These are phyloP conservation scores for Geotrichum europaeum DNA, from an alignment of 1,139 yeast species.

Conservation along the genomic window DNA sequence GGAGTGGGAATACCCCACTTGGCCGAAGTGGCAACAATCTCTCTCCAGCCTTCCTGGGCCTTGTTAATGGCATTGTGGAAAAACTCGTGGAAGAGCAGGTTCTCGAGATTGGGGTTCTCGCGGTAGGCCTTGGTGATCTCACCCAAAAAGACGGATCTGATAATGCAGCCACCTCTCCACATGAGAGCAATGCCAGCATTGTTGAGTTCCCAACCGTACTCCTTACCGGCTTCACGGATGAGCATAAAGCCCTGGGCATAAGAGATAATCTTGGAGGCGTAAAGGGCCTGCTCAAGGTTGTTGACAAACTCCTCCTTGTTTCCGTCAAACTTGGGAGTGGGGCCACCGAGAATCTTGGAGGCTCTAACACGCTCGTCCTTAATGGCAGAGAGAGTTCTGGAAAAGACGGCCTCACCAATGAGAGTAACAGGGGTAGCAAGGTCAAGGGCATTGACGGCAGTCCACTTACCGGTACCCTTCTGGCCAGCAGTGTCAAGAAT, in stretches of 20 bases:
- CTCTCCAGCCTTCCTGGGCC: slow-evolving; percentile 97
- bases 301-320: slow-evolving; percentile 83
- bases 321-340: slow-evolving; percentile 57
- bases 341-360: slow-evolving; percentile 71
- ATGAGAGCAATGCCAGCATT: slow-evolving; percentile 96
- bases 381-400: slow-evolving; percentile 92
- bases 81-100: slow-evolving; percentile 92
- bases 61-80: slow-evolving; percentile 83
- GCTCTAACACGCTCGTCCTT: slow-evolving; percentile 89
- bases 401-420: slow-evolving; percentile 97
- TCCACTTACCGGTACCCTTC: slow-evolving; percentile 99
- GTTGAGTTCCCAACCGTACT: slow-evolving; percentile 95
- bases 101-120: slow-evolving; percentile 87
- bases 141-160: slow-evolving; percentile 95
- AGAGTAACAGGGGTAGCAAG: slow-evolving; percentile 97
- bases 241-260: slow-evolving; percentile 99
- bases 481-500: slow-evolving; percentile 97
- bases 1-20: slow-evolving; percentile 93
- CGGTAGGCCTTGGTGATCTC: slow-evolving; percentile 97
- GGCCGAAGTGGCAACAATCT: slow-evolving; percentile 70
- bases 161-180: slow-evolving; percentile 99
- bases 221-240: slow-evolving; percentile 96
- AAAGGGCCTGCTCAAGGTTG: slow-evolving; percentile 94
- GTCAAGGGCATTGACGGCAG: slow-evolving; percentile 96
- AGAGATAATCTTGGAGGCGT: slow-evolving; percentile 97